Evolutionary conservation across 345 rosid species (phyloP), one percentile per base, ranked within the genome.

Genomic region (Kandelia obovata): DNA sequence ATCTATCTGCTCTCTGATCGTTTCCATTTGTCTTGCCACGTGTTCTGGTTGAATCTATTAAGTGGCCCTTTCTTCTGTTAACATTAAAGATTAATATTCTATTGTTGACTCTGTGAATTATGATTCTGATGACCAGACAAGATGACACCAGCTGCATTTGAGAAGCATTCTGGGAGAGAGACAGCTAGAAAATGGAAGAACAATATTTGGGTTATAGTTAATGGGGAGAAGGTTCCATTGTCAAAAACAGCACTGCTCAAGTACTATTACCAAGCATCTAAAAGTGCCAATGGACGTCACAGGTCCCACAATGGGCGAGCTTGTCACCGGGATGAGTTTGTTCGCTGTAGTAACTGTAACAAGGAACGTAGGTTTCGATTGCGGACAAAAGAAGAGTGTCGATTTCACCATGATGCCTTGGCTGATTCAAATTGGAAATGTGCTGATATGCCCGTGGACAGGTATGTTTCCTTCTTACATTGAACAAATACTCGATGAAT

Each of bases 131-230:
- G 66, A 43, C 60, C 78, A 95, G 99, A 82, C 67, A 95, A 90
- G 89, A 73, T 92, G 80, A 90, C 96, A 74, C 99, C 98, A 8
- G 94, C 97, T 78, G 98, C 96, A 23, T 95, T 95, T 69, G 99
- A 95, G 89, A 95, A 95, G 89, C 99, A 95, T 79, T 92, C 99
- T 68, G 99, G 99, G 53, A 89, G 99, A 81, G 99, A 92, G 87
- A 92, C 98, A 0, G 97, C 99, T 76, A 86, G 94, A 69, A 95
- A 92, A 75, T 95, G 99, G 99, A 95, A 95, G 81, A 95, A 95
- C 78, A 95, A 95, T 84, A 87, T 95, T 9, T 95, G 99, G 99
- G 91, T 92, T 60, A 95, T 95, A 69, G 82, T 80, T 53, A 86
- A 85, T 11, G 98, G 99, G 16, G 94, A 90, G 84, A 95, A 95